Base-by-base conservation (phyloP, 495 filamentous ascomycete genomes). In the Jackrogersella multiformis region DNA sequence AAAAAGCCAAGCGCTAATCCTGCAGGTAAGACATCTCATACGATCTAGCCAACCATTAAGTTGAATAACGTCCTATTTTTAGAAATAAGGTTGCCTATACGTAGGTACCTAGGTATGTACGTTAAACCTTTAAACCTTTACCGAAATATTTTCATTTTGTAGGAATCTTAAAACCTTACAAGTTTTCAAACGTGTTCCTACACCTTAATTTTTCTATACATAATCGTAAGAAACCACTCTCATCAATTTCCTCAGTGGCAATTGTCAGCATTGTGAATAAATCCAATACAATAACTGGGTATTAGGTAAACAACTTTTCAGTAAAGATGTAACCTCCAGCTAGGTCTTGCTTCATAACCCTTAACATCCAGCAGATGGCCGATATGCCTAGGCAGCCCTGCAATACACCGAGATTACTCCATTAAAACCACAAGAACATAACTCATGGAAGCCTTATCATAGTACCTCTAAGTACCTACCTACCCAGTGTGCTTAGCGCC, bases 321-420 rank as follows among this genome's bases (percentile, higher is more conserved):
- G 41, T 36, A 16, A 42, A 54, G 54, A 68, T 68, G 54, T 63
- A 12, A 63, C 58, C 57, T 45, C 20, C 38, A 20, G 38, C 38
- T 56, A 34, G 51, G 26, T 24, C 51, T 32, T 56, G 49, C 56
- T 55, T 49, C 32, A 26, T 16, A 32, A 45, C 54, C 30, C 21
- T 59, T 55, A 26, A 13, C 28, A n/a, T n/a, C n/a, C n/a, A n/a
- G n/a, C n/a, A n/a, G n/a, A n/a, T n/a, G n/a, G n/a, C n/a, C n/a
- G n/a, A n/a, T n/a, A 34, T 49, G 48, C 34, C 49, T 44, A 51
- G 51, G 49, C 48, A 28, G 61, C 61, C 49, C 38, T 65, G 55
- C 34, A 69, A 65, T 61, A 39, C 61, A 38, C 60, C 66, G 66
- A 69, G 42, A 53, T 69, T 69, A 41, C 61, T 57, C 55, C 66